Evolutionary conservation across 176 grass and related monocot genomes (phyloP), one percentile per base, ranked within the genome.

Genomic region (Oryza meridionalis): DNA sequence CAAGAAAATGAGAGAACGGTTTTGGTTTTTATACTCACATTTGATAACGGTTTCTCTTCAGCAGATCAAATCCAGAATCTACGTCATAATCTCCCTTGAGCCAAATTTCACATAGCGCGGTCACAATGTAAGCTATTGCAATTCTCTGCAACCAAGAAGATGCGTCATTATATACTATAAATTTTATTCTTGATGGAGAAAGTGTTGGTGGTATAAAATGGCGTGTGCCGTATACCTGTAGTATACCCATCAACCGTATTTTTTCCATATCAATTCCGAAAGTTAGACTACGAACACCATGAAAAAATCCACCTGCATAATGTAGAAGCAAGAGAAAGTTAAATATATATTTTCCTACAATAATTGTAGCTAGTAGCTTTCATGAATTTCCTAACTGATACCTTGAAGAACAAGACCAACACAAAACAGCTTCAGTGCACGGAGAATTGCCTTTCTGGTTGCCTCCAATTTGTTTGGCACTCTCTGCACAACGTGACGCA

Each of bases 351-450:
- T 78, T 64, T 76, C 71, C 27, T 63, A 17, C 53, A 33, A 32
- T 17, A 38, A 17, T 1, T 62, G 33, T n/a, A 73, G 16, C 16
- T 16, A 12, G 9, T 69, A 32, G 19, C 35, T 38, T 69, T 76
- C 6, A 38, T 44, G 37, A 45, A n/a, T 43, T 43, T 31, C 51
- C 4, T 51, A 17, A 35, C 89, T 51, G 11, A 35, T 92, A 96
- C 96, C 96, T 96, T 99, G 96, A 33, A 99, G 84, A 81, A 99
- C 69, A 79, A 99, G 84, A 74, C 96, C 96, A 63, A 99, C 87
- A 81, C 81, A 84, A 70, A 94, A 84, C 16, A 99, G 84, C 86
- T 99, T 96, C 29, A 92, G n/a, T 21, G 96, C 89, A 76, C 93
- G 90, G 37, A 96, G 86, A 7, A 90, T 55, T 16, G 91, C 97